These are phyloP conservation scores for Paramyrothecium roridum DNA, from an alignment of 2,329 filamentous ascomycete genomes.

Conservation along the genomic window DNA sequence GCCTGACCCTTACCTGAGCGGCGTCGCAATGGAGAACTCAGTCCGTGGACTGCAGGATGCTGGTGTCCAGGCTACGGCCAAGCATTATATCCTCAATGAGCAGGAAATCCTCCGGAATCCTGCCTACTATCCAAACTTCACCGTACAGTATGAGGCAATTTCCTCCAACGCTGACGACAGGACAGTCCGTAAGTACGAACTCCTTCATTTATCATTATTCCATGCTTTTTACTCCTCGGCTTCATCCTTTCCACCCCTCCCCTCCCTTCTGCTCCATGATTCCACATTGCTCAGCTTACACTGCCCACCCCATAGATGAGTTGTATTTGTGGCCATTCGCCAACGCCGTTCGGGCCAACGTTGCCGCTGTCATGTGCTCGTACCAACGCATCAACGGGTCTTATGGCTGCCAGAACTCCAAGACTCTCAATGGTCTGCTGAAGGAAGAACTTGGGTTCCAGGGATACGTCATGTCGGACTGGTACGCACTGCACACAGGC, in stretches of 20 bases:
- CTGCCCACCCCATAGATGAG: background rate
- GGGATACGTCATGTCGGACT: constrained; percentile 60
- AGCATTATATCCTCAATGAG: constrained; percentile 67
- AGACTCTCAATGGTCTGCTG: constrained; percentile 57
- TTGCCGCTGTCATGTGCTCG: constrained; percentile 67
- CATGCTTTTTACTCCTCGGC: too few species aligned
- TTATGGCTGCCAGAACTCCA: constrained; percentile 64
- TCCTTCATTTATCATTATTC: too few species aligned
- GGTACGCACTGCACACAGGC: constrained; percentile 56
- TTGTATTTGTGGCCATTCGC: constrained; percentile 50
- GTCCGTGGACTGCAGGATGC: constrained; percentile 54
- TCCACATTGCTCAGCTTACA: too few species aligned
- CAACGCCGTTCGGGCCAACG: constrained; percentile 64
- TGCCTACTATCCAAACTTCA: background rate
- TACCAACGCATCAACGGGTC: constrained; percentile 71
- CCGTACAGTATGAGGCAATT: constrained; percentile 34
- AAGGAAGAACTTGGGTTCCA: constrained; percentile 75
- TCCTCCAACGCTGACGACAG: constrained; percentile 61
- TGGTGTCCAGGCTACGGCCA: constrained; percentile 48
- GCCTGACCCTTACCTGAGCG: constrained; percentile 70
- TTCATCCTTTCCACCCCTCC: too few species aligned
- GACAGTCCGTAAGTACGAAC: constrained; percentile 39
- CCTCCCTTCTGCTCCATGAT: too few species aligned
- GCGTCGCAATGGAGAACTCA: constrained; percentile 59
- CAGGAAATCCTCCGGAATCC: constrained; percentile 54